Evolutionary conservation across 345 rosid genomes (phyloP).

Genomic region (Schrenkiella parvula): DNA sequence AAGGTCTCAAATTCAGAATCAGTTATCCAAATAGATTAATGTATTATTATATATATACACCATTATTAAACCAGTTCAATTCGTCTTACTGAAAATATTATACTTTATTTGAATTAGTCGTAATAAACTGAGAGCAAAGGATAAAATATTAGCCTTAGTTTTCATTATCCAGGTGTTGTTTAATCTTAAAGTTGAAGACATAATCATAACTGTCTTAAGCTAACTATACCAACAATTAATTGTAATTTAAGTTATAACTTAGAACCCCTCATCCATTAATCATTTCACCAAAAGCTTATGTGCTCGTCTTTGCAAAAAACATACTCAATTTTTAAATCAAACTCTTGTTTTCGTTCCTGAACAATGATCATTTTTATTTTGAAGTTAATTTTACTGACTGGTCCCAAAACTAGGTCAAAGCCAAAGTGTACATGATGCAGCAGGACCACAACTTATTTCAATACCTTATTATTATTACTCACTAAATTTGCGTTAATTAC

Average conservation of each 20-base stretch:
- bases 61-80: neutral
- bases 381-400: neutral
- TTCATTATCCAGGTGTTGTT: slow-evolving; percentile 15
- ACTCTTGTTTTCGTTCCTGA: slow-evolving; percentile 22
- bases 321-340: slow-evolving; percentile 6
- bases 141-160: neutral
- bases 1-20: neutral
- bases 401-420: slow-evolving; percentile 9
- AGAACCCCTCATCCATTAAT: slow-evolving; percentile 27
- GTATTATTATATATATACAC: too few species aligned
- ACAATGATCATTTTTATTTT: neutral
- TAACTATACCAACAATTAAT: slow-evolving; percentile 1
- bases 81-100: neutral
- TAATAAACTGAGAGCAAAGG: neutral
- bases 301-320: neutral
- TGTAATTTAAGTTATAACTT: slow-evolving; percentile 14
- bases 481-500: neutral
- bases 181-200: slow-evolving; percentile 33
- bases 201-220: slow-evolving; percentile 24
- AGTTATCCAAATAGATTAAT: neutral
- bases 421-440: slow-evolving; percentile 10
- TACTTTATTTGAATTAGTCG: neutral
- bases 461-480: neutral
- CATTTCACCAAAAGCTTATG: slow-evolving; percentile 23
- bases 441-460: slow-evolving; percentile 20